phyloP scores from a whole-genome alignment of 2,329 filamentous ascomycete genomes.

The Microsporum audouinii region DNA sequence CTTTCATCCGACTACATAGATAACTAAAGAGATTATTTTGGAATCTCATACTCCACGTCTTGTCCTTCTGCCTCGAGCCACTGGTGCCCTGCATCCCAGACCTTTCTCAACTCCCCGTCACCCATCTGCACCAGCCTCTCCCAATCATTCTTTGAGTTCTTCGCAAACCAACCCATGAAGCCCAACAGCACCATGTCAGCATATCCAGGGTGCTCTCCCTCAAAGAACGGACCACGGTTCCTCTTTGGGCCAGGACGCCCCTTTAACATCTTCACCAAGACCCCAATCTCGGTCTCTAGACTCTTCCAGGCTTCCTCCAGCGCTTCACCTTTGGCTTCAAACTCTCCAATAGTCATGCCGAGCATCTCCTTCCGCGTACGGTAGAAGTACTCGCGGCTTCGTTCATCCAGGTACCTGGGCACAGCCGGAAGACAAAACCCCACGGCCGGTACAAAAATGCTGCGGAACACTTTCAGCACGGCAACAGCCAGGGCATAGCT shows the following conservation, averaged over 20 bases:
- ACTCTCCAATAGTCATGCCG: conserved; percentile 24
- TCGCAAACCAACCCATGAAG: conserved; percentile 11
- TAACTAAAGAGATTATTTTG: background rate
- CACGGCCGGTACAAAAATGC: conserved; percentile 14
- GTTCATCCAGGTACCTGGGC: conserved; percentile 24
- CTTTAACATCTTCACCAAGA: conserved; percentile 22
- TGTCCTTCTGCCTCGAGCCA: background rate
- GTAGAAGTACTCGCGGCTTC: conserved; percentile 27
- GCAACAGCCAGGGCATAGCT: conserved; percentile 23
- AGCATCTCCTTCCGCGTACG: conserved; percentile 26
- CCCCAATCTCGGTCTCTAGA: conserved; percentile 20
- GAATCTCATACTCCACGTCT: background rate
- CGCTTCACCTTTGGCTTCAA: conserved; percentile 17
- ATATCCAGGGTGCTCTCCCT: conserved; percentile 11
- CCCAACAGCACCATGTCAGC: conserved; percentile 11
- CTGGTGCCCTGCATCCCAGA: conserved; percentile 4
- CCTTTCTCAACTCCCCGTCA: conserved; percentile 8
- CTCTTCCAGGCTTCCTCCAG: conserved; percentile 11
- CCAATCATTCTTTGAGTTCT: conserved; percentile 6
- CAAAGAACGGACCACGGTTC: conserved; percentile 11
- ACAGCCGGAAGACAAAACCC: conserved; percentile 28
- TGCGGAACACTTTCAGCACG: conserved; percentile 15
- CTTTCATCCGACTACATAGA: background rate
- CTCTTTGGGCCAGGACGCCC: conserved; percentile 3
- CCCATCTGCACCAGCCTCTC: conserved; percentile 5